A percentile compares a stretch with the other conserved stretches of the same genome.
phyloP scores from a whole-genome alignment of 192 early-diverging fungal genomes.

The Haplosporangium gracile region DNA sequence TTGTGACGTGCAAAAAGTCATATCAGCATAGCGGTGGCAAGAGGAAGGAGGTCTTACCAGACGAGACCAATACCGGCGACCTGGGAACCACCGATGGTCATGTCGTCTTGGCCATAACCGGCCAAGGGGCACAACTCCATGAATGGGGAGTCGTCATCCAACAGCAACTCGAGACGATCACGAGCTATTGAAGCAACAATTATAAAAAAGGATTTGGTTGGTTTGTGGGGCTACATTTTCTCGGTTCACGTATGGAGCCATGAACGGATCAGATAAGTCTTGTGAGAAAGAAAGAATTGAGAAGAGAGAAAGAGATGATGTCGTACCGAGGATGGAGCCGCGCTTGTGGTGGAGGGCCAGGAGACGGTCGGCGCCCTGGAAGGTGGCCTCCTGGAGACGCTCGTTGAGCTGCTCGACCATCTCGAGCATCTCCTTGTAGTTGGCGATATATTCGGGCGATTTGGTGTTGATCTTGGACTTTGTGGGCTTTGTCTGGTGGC shows the following conservation, averaged over 20 bases:
- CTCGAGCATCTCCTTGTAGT: constrained; percentile 67
- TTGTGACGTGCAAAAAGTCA: background rate
- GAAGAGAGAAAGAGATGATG: background rate
- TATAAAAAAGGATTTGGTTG: background rate
- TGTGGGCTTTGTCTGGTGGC: constrained; percentile 59
- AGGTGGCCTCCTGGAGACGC: constrained; percentile 64
- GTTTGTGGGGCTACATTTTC: background rate
- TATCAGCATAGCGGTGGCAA: background rate
- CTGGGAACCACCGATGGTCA: constrained; percentile 76
- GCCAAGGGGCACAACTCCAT: constrained; percentile 73
- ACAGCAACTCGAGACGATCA: constrained; percentile 68
- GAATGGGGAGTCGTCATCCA: constrained; percentile 77
- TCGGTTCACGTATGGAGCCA: background rate
- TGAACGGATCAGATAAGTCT: background rate
- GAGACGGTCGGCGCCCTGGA: constrained; percentile 62
- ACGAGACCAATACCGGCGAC: constrained; percentile 76
- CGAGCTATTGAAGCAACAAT: constrained; percentile 53
- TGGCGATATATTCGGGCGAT: constrained; percentile 66
- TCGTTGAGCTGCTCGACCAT: constrained; percentile 65
- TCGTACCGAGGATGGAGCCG: constrained; percentile 70
- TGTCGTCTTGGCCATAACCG: constrained; percentile 72
- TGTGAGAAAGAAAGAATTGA: background rate
- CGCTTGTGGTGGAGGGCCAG: constrained; percentile 68
- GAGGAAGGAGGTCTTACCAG: constrained; percentile 51
- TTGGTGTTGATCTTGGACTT: constrained; percentile 61